phyloP scores from a whole-genome alignment of 768 basidiomycete genomes.

The Lentinula lateritia region DNA sequence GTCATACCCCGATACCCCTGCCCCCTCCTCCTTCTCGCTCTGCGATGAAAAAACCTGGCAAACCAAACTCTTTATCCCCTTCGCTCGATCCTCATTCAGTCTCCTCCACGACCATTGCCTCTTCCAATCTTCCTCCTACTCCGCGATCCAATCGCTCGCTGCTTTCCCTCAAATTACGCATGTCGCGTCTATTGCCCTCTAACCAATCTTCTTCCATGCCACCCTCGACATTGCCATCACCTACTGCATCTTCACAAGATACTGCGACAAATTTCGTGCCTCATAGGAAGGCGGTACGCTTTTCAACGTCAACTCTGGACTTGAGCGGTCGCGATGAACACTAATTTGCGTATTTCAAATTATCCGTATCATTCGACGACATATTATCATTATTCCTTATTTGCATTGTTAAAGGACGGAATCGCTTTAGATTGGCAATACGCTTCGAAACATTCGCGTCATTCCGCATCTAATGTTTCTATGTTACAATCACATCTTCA shows the following conservation, averaged over 20 bases:
- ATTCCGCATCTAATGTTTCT: background rate
- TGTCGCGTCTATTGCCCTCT: slow-evolving; percentile 47
- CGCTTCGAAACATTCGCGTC: background rate
- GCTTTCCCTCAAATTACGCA: slow-evolving; percentile 39
- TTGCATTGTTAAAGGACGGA: background rate
- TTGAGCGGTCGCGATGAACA: background rate
- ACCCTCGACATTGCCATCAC: slow-evolving; percentile 26
- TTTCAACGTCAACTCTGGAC: slow-evolving; percentile 40
- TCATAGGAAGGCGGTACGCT: slow-evolving; percentile 58
- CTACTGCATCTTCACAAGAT: slow-evolving; percentile 31
- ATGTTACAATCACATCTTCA: background rate
- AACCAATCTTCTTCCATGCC: slow-evolving; percentile 35
- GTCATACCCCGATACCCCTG: slow-evolving; percentile 24
- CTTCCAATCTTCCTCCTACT: slow-evolving; percentile 19
- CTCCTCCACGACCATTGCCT: slow-evolving; percentile 45
- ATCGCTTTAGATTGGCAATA: background rate
- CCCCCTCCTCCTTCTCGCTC: slow-evolving; percentile 59
- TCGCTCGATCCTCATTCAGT: slow-evolving; percentile 34
- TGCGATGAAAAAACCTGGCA: slow-evolving; percentile 50
- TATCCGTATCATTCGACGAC: too few species aligned
- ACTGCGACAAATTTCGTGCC: slow-evolving; percentile 27
- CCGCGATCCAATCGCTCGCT: slow-evolving; percentile 21
- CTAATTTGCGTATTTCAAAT: too few species aligned
- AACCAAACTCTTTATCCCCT: slow-evolving; percentile 22
- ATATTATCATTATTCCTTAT: background rate